Base-by-base conservation (phyloP, 2,329 filamentous ascomycete genomes). In the Neonectria neomacrospora region DNA sequence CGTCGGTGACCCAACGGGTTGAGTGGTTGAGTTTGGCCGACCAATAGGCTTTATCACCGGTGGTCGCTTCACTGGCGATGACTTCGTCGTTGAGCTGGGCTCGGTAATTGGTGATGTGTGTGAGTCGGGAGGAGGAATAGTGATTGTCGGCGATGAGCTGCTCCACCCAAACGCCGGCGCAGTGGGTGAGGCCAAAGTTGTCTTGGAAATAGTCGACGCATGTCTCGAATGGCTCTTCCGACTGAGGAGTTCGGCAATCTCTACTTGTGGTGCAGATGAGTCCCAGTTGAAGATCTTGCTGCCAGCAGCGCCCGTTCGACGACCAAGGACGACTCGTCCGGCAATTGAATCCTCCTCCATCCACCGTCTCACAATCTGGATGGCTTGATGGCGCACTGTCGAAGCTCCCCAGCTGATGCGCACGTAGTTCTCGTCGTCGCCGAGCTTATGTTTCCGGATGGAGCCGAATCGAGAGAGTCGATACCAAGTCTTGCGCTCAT, bases 401-500 rank as follows among this genome's bases (percentile, higher is more conserved):
- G 88, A 90, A n/a, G 80, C 77, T 4, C 72, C 66, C 88, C 89
- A 91, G 3, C 80, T 78, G n/a, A 89, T 81, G 9, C 85, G 82
- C 18, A 84, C 79, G 72, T 90, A 91, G 66, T 83, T 85, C 9
- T 88, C 86, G 53, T 88, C 85, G 48, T 88, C 83, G 44, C 85
- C 87, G 3, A 77, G 76, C 58, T 88, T 81, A 67, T 90, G 83
- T 62, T 84, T 85, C 6, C 86, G 81, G 68, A 84, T 81, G 0
- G 88, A 87, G 3, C 87, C 88, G 58, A 82, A 82, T 5, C 88
- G 83, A 8, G 88, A 89, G 18, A 90, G 76, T 20, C 87, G 86
- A 67, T 90, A 90, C 89, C 89, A 91, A 8, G 82, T 81, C 70
- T 87, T 89, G 52, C 89, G 86, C 74, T 90, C 83, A 2, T 84